A percentile compares a stretch with the other conserved stretches of the same genome.
Evolutionary conservation across 805 yeast genomes (phyloP).

Genomic region (Scheffersomyces ergatensis): DNA sequence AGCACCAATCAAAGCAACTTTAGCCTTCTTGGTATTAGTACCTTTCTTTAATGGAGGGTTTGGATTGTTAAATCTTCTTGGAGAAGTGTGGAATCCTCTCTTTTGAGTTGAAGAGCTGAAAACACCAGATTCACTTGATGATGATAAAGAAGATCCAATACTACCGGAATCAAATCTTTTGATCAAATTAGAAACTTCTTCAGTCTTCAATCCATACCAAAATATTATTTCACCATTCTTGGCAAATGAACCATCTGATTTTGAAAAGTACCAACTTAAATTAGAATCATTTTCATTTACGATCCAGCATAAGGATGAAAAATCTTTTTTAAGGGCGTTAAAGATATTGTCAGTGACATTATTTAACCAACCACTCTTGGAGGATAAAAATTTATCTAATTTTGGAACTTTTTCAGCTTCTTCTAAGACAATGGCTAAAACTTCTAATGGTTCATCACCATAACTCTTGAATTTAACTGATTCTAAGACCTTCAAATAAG

Average conservation of each 20-base stretch:
- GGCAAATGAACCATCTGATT: slow-evolving; percentile 91
- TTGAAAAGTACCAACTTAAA: slow-evolving; percentile 86
- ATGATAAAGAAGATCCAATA: slow-evolving; percentile 34
- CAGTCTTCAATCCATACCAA: slow-evolving; percentile 88
- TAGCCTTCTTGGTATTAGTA: slow-evolving; percentile 57
- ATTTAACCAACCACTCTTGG: slow-evolving; percentile 94
- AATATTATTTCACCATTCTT: slow-evolving; percentile 86
- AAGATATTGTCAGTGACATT: slow-evolving; percentile 95
- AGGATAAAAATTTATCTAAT: slow-evolving; percentile 81
- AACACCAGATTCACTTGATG: slow-evolving; percentile 43
- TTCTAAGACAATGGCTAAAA: slow-evolving; percentile 74
- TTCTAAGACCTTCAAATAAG: slow-evolving; percentile 75
- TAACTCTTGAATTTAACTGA: slow-evolving; percentile 64
- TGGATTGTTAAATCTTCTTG: slow-evolving; percentile 46
- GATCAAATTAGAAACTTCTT: slow-evolving; percentile 62
- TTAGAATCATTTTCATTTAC: slow-evolving; percentile 89
- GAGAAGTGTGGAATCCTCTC: slow-evolving; percentile 49
- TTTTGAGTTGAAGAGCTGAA: slow-evolving; percentile 47
- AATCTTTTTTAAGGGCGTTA: slow-evolving; percentile 74
- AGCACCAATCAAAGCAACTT: slow-evolving; percentile 95
- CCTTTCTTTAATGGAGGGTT: slow-evolving; percentile 73
- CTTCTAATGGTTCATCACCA: slow-evolving; percentile 96
- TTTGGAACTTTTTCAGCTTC: slow-evolving; percentile 55
- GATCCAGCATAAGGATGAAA: slow-evolving; percentile 75
- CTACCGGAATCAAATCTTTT: slow-evolving; percentile 41